phyloP scores from a whole-genome alignment of 441 rosid species.

The Metrosideros polymorpha region DNA sequence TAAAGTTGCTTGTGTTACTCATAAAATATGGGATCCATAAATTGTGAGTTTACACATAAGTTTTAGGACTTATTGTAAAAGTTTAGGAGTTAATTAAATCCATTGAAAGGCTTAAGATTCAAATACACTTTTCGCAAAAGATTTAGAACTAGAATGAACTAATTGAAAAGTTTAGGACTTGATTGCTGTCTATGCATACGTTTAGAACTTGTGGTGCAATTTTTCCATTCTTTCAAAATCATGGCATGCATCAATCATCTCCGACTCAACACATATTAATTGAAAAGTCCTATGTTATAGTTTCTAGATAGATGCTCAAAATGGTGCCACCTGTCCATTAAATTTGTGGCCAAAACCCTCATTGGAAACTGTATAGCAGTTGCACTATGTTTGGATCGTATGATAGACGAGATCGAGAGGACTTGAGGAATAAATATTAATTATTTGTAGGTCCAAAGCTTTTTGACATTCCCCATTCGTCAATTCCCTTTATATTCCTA shows the following conservation, averaged over 20 bases:
- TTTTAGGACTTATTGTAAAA: background rate
- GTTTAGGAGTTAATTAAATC: no score
- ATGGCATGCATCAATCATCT: background rate
- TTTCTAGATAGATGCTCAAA: background rate
- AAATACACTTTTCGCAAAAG: background rate
- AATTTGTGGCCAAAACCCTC: background rate
- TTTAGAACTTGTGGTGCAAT: background rate
- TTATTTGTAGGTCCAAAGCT: background rate
- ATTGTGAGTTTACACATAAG: background rate
- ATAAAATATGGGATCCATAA: background rate
- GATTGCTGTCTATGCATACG: background rate
- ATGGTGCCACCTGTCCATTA: background rate
- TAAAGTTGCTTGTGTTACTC: background rate
- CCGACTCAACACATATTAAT: background rate
- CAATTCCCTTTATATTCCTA: background rate
- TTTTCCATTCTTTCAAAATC: background rate
- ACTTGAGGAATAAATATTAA: background rate
- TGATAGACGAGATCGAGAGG: background rate
- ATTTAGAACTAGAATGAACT: background rate
- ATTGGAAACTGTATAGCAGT: background rate
- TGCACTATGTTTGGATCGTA: background rate
- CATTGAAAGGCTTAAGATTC: no score
- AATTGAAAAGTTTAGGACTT: background rate
- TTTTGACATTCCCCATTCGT: background rate
- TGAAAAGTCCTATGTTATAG: background rate